A percentile compares a stretch with the other conserved stretches of the same genome.
Evolutionary conservation across 2,329 filamentous ascomycete genomes (phyloP).

Genomic region (Macroventuria anomochaeta): DNA sequence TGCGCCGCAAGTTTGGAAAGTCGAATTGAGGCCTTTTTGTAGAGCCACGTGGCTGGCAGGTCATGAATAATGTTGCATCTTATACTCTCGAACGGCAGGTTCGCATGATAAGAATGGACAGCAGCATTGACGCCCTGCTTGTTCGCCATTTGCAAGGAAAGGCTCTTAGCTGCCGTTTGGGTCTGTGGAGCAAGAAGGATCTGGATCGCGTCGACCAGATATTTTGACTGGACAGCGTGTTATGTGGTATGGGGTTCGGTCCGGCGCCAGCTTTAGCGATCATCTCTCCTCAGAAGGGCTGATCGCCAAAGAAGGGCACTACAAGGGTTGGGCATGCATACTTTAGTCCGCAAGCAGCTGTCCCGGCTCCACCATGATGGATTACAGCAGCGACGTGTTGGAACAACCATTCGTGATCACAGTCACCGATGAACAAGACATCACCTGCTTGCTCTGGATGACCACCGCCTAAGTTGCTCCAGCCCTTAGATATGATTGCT

Average conservation of each 20-base stretch:
- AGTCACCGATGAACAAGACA: constrained; percentile 68
- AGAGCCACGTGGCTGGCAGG: constrained; percentile 31
- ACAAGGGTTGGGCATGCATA: constrained; percentile 78
- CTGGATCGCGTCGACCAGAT: constrained; percentile 35
- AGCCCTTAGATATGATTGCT: constrained; percentile 62
- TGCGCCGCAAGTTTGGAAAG: constrained; percentile 35
- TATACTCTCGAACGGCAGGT: constrained; percentile 34
- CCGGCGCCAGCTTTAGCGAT: constrained; percentile 39
- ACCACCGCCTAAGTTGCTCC: constrained; percentile 47
- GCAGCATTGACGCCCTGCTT: constrained; percentile 34
- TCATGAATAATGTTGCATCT: constrained; percentile 30
- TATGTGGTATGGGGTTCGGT: constrained; percentile 35
- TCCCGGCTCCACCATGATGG: constrained; percentile 87
- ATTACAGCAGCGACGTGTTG: constrained; percentile 77
- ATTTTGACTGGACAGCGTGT: constrained; percentile 26
- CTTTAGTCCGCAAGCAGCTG: constrained; percentile 79
- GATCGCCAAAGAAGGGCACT: constrained; percentile 71
- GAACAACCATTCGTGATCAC: constrained; percentile 87
- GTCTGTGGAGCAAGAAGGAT: constrained; percentile 28
- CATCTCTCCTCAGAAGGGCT: constrained; percentile 39
- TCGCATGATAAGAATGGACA: constrained; percentile 36
- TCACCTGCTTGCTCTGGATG: constrained; percentile 26
- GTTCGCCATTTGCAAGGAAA: constrained; percentile 31
- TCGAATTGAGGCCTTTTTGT: constrained; percentile 23
- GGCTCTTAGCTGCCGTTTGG: constrained; percentile 20